Percentiles rank a stretch among this genome's conserved stretches.
phyloP scores from a whole-genome alignment of 2,329 filamentous ascomycete species.

The Graphilbum sp. region DNA sequence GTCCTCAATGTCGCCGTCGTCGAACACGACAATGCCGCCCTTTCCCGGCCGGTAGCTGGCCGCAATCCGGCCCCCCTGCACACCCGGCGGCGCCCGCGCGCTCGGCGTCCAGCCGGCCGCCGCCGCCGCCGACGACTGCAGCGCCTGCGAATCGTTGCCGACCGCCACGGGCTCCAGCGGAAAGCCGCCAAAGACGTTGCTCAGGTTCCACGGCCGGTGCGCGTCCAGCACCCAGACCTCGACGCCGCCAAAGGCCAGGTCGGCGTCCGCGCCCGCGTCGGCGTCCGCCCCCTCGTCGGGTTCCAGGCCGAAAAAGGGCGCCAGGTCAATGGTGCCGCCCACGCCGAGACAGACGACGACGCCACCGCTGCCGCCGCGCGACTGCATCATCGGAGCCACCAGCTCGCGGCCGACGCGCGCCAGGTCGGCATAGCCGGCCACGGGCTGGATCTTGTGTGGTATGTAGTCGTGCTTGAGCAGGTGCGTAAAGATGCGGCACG shows the following conservation, averaged over 20 bases:
- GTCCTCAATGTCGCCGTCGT: slow-evolving; percentile 88
- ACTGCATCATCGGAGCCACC: slow-evolving; percentile 73
- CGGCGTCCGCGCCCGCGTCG: background rate
- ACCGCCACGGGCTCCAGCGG: slow-evolving; percentile 28
- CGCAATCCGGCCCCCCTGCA: slow-evolving; percentile 56
- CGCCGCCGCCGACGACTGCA: slow-evolving; percentile 18
- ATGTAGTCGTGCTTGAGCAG: slow-evolving; percentile 97
- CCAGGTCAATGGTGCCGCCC: slow-evolving; percentile 79
- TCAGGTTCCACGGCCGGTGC: slow-evolving; percentile 83
- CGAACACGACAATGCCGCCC: slow-evolving; percentile 85
- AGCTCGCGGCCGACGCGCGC: slow-evolving; percentile 62
- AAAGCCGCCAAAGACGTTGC: slow-evolving; percentile 76
- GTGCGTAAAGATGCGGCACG: slow-evolving; percentile 80
- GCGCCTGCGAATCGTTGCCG: slow-evolving; percentile 15
- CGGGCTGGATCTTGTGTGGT: slow-evolving; percentile 89
- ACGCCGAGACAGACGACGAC: slow-evolving; percentile 86
- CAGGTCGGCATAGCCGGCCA: slow-evolving; percentile 83
- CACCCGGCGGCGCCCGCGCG: slow-evolving; percentile 41
- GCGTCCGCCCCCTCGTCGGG: slow-evolving; percentile 34
- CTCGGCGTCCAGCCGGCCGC: no score
- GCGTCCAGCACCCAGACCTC: slow-evolving; percentile 93
- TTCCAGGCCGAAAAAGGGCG: slow-evolving; percentile 61
- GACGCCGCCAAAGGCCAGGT: slow-evolving; percentile 53
- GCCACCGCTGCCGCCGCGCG: slow-evolving; percentile 68
- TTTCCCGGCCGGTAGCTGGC: slow-evolving; percentile 58